A percentile compares a stretch with the other conserved stretches of the same genome.
phyloP scores from a whole-genome alignment of 495 filamentous ascomycete species.

The Cairneyella variabilis region DNA sequence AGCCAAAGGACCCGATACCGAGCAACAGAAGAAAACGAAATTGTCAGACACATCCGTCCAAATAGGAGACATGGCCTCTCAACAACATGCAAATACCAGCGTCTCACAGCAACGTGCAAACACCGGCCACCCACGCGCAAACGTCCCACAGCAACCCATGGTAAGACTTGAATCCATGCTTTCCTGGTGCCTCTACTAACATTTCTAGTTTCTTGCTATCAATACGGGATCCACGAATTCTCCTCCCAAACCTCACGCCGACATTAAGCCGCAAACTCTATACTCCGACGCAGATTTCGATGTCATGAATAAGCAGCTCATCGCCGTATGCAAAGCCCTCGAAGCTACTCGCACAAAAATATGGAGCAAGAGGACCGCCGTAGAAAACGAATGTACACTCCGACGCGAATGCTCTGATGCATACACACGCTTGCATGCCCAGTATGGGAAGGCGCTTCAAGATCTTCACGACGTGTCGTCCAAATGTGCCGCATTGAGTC shows the following conservation, averaged over 20 bases:
- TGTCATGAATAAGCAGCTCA: neutral
- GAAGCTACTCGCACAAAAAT: neutral
- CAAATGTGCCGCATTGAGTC: neutral
- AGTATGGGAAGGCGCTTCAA: constrained; percentile 1
- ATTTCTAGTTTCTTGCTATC: neutral
- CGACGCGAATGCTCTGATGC: neutral
- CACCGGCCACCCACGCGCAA: too few relatives aligned
- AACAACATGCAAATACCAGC: neutral
- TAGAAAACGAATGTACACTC: neutral
- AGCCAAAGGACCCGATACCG: neutral
- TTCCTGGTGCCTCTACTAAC: neutral
- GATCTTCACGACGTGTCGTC: neutral
- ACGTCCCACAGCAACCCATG: too few relatives aligned
- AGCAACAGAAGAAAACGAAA: neutral
- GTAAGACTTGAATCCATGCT: neutral
- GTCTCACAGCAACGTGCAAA: neutral
- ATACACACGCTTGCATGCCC: constrained; percentile 4
- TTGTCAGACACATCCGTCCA: neutral
- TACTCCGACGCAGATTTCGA: neutral
- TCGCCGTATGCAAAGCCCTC: neutral
- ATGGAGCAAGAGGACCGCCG: neutral
- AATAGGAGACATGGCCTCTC: neutral
- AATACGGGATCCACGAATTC: neutral
- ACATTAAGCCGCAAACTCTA: neutral
- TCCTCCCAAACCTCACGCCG: neutral